Evolutionary conservation across 345 rosid genomes (phyloP), one percentile per base, ranked within the genome.

Genomic region (Boechera divaricarpa): DNA sequence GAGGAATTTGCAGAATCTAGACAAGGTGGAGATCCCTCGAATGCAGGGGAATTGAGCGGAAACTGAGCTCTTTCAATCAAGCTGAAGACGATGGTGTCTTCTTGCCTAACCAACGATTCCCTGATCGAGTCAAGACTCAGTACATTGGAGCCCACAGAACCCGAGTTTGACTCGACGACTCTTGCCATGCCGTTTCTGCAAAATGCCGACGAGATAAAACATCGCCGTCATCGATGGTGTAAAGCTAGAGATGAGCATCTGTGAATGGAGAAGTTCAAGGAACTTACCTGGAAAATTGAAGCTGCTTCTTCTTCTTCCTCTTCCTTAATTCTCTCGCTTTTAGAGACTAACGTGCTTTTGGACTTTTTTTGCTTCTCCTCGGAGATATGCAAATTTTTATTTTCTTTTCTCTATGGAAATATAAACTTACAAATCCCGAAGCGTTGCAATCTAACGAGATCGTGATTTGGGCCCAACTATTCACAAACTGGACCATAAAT

Each of bases 61-160:
- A 80, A 86, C 75, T 78, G 86, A 24, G 95, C 86, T 83, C 98
- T 86, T 80, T 92, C 97, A n/a, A 94, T 84, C 51, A 92, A 81
- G 74, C 82, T 73, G 78, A 89, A 90, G 32, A 94, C 72, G 70
- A 94, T 89, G 7, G 90, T 82, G 29, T 94, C 97, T 82, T 94
- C 98, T 77, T 92, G 97, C 73, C 93, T 87, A 52, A 84, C 79
- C 83, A 94, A 80, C 16, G 91, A 85, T 41, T 87, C 85, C 21
- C 98, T 83, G 26, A 89, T 84, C 28, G 72, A 69, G 6, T 85
- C 91, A 44, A 94, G 91, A 5, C 87, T 85, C 73, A 82, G 59
- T 5, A 5, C 77, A 24, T 24, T 70, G 28, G 70, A 73, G 6
- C 29, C 41, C 2, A 2, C 51, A 38, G 72, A 57, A 32, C 4